Evolutionary conservation across 768 basidiomycete genomes (phyloP), one percentile per base, ranked within the genome.

Genomic region (Pisolithus albus): DNA sequence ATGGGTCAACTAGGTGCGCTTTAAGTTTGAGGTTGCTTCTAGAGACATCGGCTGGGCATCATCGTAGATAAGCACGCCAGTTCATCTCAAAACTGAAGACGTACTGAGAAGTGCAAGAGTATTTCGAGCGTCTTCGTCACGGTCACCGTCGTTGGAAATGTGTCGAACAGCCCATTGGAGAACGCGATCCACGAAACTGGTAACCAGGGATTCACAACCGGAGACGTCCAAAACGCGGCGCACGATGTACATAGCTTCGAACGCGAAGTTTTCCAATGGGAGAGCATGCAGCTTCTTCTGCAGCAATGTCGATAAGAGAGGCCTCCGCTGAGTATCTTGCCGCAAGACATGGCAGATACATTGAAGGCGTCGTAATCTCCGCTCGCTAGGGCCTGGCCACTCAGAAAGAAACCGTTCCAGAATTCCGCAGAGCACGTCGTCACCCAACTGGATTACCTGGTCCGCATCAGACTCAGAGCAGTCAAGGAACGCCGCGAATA

Each of bases 1-100:
- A 64, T 1, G 88, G 83, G 53, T 96, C 92, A 1, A 80, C 82
- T 8, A 86, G 61, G 56, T 86, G 80, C 1, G 73, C 56, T 55
- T 84, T 84, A 32, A 59, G 56, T 24, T 53, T 44, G 36, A 54
- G 39, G 23, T 61, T 53, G 5, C 38, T 55, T 7, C 7, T 41
- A 4, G 34, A 19, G n/a, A 67, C 21, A n/a, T 50, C 28, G 32
- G 47, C 65, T 67, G 39, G 8, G 5, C 7, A 23, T 37, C 7
- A 13, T 28, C 0, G 16, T 19, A 21, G 9, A 5, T 38, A 49
- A 48, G 57, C 8, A 56, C 18, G 1, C 3, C 13, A 5, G 24
- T 23, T 2, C 38, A 24, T 15, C 34, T 34, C 32, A 32, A 19
- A 13, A 44, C 3, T 8, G 13, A 30, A 16, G 11, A 69, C 74